A percentile compares a stretch with the other conserved stretches of the same genome.
Evolutionary conservation across 2,329 filamentous ascomycete species (phyloP).

Genomic region (Coniochaeta sp.): DNA sequence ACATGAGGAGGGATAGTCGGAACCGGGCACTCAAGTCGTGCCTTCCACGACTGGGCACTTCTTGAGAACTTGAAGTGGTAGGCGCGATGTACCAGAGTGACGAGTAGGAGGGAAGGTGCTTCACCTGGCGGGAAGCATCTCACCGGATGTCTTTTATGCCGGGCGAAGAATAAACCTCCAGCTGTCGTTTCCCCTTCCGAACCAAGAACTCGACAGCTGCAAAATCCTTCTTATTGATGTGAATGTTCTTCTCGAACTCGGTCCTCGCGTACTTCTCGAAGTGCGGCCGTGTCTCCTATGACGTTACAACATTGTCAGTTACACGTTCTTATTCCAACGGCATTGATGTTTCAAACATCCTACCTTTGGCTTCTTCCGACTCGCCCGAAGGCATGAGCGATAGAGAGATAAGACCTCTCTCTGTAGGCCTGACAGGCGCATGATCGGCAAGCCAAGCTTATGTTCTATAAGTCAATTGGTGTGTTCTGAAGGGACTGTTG

Average conservation of each 20-base stretch:
- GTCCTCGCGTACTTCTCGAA: conserved; percentile 59
- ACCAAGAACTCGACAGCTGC: conserved; percentile 77
- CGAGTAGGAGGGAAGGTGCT: not conserved
- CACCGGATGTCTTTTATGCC: conserved; percentile 69
- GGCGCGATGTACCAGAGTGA: not conserved
- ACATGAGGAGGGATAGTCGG: not conserved
- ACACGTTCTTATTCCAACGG: not conserved
- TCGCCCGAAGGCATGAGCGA: conserved; percentile 74
- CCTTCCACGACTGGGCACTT: not conserved
- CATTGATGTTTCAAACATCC: conserved; percentile 2
- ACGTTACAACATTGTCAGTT: not conserved
- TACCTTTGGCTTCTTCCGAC: conserved; percentile 72
- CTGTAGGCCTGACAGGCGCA: conserved; percentile 77
- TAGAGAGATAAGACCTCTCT: conserved; percentile 83
- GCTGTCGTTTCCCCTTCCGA: conserved; percentile 71
- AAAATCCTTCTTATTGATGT: conserved; percentile 78
- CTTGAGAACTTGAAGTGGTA: not conserved
- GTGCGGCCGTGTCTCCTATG: conserved; percentile 48
- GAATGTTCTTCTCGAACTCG: conserved; percentile 68
- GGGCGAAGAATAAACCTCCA: conserved; percentile 74
- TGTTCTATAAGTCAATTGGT: not conserved
- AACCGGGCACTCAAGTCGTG: not conserved
- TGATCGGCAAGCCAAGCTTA: conserved; percentile 6
- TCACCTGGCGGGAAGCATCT: conserved; percentile 4
- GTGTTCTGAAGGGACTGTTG: not conserved